Percentiles rank a stretch among this genome's conserved stretches.
phyloP scores from a whole-genome alignment of 805 yeast species.

The Saccharomycopsis javanensis region DNA sequence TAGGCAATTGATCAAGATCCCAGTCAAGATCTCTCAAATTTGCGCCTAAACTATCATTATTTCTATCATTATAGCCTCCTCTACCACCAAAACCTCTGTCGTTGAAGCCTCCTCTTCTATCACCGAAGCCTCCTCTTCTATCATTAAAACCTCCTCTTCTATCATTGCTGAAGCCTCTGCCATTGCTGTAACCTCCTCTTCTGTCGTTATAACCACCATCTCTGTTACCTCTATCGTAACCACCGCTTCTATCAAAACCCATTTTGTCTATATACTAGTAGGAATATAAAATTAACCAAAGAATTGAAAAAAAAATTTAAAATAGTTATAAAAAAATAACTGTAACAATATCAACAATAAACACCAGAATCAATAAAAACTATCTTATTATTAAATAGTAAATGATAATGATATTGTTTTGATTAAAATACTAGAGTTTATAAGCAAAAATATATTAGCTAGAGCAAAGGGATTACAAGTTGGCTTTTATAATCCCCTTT shows the following conservation, averaged over 20 bases:
- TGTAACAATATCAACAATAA: background rate
- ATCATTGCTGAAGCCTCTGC: slow-evolving; percentile 20
- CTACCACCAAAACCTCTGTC: slow-evolving; percentile 29
- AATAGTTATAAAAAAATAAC: background rate
- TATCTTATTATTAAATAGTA: too few relatives aligned
- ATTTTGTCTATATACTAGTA: slow-evolving; percentile 17
- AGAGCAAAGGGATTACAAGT: too few relatives aligned
- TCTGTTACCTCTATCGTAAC: slow-evolving; percentile 23
- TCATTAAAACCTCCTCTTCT: slow-evolving; percentile 26
- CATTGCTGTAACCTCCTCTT: slow-evolving; percentile 17
- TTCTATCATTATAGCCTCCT: slow-evolving; percentile 31
- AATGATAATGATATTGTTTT: too few relatives aligned
- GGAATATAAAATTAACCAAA: background rate
- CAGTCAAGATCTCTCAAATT: slow-evolving; percentile 67
- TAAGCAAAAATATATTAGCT: too few relatives aligned
- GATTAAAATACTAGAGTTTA: too few relatives aligned
- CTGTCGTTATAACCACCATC: slow-evolving; percentile 21
- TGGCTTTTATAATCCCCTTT: too few relatives aligned
- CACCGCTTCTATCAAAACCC: slow-evolving; percentile 26
- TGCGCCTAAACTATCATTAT: slow-evolving; percentile 34
- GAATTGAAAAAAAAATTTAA: background rate
- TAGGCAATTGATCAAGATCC: slow-evolving; percentile 69
- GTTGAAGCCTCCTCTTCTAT: slow-evolving; percentile 31
- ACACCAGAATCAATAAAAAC: too few relatives aligned
- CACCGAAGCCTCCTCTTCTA: slow-evolving; percentile 28